phyloP scores from a whole-genome alignment of 768 basidiomycete genomes.

The Naganishia randhawae region DNA sequence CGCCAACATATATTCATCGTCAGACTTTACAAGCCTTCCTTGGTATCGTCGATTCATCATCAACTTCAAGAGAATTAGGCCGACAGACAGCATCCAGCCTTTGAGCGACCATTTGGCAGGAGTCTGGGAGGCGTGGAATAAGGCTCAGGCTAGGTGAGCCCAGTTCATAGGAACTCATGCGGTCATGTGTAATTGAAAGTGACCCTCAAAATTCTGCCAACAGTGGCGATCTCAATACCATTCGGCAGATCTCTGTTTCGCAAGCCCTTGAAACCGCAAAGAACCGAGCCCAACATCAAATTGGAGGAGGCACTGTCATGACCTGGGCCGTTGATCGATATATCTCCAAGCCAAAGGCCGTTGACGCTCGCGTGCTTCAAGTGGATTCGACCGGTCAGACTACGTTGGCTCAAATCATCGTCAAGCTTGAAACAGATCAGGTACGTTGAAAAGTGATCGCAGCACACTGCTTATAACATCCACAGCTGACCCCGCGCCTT shows the following conservation, averaged over 20 bases:
- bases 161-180: no score
- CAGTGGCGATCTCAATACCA: constrained; percentile 4
- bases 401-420: constrained; percentile 7
- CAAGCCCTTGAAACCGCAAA: constrained; percentile 8
- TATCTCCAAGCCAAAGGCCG: constrained; percentile 12
- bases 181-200: not conserved
- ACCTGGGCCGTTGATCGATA: constrained; percentile 10
- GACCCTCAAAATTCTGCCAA: not conserved
- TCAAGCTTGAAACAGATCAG: constrained; percentile 19
- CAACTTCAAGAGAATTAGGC: constrained; percentile 1
- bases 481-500: not conserved
- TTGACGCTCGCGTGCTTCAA: constrained; percentile 12
- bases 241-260: constrained; percentile 11
- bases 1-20: constrained; percentile 3
- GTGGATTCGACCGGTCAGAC: constrained; percentile 10
- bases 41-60: constrained; percentile 8
- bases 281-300: constrained; percentile 13
- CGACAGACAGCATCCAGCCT: constrained; percentile 12
- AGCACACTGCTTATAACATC: not conserved
- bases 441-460: not conserved
- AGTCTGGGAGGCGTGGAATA: constrained; percentile 17
- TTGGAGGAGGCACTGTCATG: constrained; percentile 16
- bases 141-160: constrained; percentile 15
- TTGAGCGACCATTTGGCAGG: constrained; percentile 19
- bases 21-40: constrained; percentile 5